Base-by-base conservation (phyloP, 2,329 filamentous ascomycete species). In the Gaeumannomyces sp. region DNA sequence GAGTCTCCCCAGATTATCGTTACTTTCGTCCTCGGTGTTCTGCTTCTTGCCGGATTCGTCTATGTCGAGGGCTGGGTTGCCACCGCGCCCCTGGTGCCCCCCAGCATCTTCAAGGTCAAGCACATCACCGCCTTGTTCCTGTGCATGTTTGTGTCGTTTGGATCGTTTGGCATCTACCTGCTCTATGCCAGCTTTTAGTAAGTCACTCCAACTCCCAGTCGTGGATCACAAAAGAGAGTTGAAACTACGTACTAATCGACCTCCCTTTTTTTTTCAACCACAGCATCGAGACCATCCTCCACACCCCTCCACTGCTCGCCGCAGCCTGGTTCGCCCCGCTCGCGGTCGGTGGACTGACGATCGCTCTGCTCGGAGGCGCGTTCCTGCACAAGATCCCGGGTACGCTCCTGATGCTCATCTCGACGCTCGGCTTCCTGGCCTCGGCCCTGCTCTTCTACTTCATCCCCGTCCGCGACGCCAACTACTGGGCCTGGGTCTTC, bases 31-130 rank as follows among this genome's bases (percentile, higher is more conserved):
- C 63, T 88, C 7, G 89, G 88, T 73, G 76, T 81, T 7, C 64
- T 90, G 0, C 74, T 89, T 13, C 78, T 93, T 1, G 75, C 75
- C 1, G 75, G 76, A 0, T 85, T 89, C n/a, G 79, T 87, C 7
- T 92, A 91, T 67, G 79, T 92, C 2, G 89, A 94, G 76, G 86
- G 86, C 0, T 89, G 85, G 83, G 80, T 90, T 0, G 84, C 89
- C 0, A 72, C 80, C 13, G 81, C 86, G 59, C 91, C 91, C 0
- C 77, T 93, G 1, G 76, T 94, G 0, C 89, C 90, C 0, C 76
- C 80, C 0, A 88, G 87, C 16, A 74, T 93, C 31, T 93, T 93
- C 76, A 77, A 78, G 19, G 83, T 89, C 5, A 86, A 85, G 65
- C 86, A 86, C 61, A 89, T 93, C 84, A 84, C 80, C 59, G 81